Base-by-base conservation (phyloP, 1,284 basidiomycete species). In the Cryptococcus neoformans region DNA sequence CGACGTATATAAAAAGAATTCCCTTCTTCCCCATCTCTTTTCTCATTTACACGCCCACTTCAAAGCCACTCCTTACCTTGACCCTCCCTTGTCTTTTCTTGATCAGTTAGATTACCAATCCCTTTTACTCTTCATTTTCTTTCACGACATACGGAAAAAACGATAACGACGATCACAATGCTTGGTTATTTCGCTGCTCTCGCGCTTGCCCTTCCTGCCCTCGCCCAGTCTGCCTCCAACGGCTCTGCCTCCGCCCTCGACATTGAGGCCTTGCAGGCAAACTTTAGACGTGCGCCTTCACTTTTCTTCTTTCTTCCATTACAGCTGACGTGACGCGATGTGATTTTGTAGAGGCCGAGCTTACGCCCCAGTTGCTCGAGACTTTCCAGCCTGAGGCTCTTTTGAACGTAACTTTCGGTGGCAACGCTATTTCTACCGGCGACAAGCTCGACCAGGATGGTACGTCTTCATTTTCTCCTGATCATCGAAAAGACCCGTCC, bases 361-460 rank as follows among this genome's bases (percentile, higher is more conserved):
- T 89, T 58, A 83, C 85, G 48, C 86, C 87, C 4, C 75, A 80
- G 54, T 74, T 86, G 48, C 64, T 89, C 49, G 42, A 80, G 10
- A 76, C 78, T 17, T 88, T 89, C 70, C 70, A 75, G 56, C 87
- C 87, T 7, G 73, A 71, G 45, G 85, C 83, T 34, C 55, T 84
- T 47, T 77, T 89, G 56, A 70, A 77, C 41, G 73, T 85, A 58
- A 75, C 80, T 55, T 89, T 82, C 71, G 66, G 79, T 52, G 57
- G 58, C 21, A 71, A 82, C 3, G 56, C 67, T 53, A 78, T 87
- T 49, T 65, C 80, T 14, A 81, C 85, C 6, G 88, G 88, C 48
- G 83, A 87, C 70, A 63, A 73, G n/a, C 70, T 88, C 55, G 78
- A 81, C 41, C 79, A 82, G 74, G 78, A 79, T 58, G 83, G 71